Conservation (phyloP, 345 rosid genomes). For the sweet orange (Citrus sinensis) region DVS_A1.0 CM039161.1:21282001-21282500, state of each 20-base stretch:
- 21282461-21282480: slow-evolving; percentile 26
- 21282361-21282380: slow-evolving; percentile 19
- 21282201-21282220: neutral
- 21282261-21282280: neutral
- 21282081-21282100: neutral
- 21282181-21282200: neutral
- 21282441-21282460: slow-evolving; percentile 27
- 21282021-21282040: neutral
- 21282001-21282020: neutral
- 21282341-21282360: slow-evolving; percentile 29
- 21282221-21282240: neutral
- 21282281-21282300: neutral
- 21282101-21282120: neutral
- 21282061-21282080: neutral
- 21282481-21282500: slow-evolving; percentile 39
- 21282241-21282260: neutral
- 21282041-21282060: neutral
- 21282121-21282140: neutral
- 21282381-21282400: slow-evolving; percentile 17
- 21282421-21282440: slow-evolving; percentile 27
- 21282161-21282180: neutral
- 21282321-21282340: neutral
- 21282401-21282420: slow-evolving; percentile 32
- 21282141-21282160: neutral
- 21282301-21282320: neutral